These are phyloP conservation scores for Fallopia convolvulus DNA, from an alignment of 148 eudicot species.

Conservation along the genomic window DNA sequence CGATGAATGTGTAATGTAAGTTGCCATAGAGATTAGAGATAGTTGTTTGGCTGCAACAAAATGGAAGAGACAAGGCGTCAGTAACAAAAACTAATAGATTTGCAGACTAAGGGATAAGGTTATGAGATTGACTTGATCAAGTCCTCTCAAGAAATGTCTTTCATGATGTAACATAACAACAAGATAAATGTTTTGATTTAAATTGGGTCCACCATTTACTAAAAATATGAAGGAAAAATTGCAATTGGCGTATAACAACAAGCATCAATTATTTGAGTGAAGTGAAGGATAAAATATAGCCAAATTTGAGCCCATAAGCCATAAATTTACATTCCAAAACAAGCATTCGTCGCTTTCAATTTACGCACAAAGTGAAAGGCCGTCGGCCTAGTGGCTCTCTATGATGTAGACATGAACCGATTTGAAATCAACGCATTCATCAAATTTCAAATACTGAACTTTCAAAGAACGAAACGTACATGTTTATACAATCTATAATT, in stretches of 20 bases:
- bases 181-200: not conserved
- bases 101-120: not conserved
- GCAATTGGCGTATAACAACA: not conserved
- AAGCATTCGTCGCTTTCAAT: not conserved
- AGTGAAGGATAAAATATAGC: not conserved
- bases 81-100: not conserved
- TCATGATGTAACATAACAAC: not conserved
- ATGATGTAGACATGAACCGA: not conserved
- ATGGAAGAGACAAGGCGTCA: not conserved
- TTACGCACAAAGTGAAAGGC: not conserved
- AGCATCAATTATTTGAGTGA: conserved; percentile 7
- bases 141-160: not conserved
- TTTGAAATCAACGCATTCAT: not conserved
- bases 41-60: conserved; percentile 2
- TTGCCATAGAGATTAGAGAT: not conserved
- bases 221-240: not conserved
- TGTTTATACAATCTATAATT: too few species aligned
- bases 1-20: conserved; percentile 26
- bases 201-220: not conserved
- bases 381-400: not conserved
- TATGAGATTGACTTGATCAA: conserved; percentile 8
- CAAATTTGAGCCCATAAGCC: not conserved
- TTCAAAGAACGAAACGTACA: not conserved
- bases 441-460: not conserved
- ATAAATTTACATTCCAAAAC: not conserved